phyloP scores from a whole-genome alignment of 305 asterid species.

The Fraxinus sp. region DNA sequence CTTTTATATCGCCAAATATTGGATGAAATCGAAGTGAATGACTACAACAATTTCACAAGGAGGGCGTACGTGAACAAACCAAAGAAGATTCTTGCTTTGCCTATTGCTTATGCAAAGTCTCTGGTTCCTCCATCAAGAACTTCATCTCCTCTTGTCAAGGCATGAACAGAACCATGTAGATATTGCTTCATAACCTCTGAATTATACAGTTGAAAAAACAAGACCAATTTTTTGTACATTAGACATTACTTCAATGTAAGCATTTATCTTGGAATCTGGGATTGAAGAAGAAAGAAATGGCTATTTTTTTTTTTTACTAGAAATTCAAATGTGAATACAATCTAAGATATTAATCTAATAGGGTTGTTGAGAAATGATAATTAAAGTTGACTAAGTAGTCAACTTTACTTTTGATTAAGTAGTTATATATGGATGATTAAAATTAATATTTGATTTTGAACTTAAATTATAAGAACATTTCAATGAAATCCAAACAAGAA shows the following conservation, averaged over 20 bases:
- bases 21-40: constrained; percentile 93
- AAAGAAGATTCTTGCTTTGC: constrained; percentile 77
- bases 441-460: neutral
- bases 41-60: constrained; percentile 89
- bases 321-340: neutral
- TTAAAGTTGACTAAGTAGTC: neutral
- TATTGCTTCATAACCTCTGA: constrained; percentile 18
- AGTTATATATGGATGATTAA: neutral
- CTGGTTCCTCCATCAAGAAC: constrained; percentile 29
- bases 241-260: constrained; percentile 29
- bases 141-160: constrained; percentile 38
- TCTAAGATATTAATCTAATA: neutral
- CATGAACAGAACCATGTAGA: constrained; percentile 24
- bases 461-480: neutral
- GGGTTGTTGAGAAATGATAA: neutral
- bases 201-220: constrained; percentile 24
- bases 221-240: constrained; percentile 40
- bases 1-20: constrained; percentile 75
- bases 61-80: constrained; percentile 90
- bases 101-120: constrained; percentile 83
- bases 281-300: neutral
- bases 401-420: neutral
- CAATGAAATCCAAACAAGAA: neutral
- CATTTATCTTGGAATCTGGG: neutral
- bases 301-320: neutral